Evolutionary conservation across 192 early-diverging fungal species (phyloP), one percentile per base, ranked within the genome.

Genomic region (Gonapodya sp.): DNA sequence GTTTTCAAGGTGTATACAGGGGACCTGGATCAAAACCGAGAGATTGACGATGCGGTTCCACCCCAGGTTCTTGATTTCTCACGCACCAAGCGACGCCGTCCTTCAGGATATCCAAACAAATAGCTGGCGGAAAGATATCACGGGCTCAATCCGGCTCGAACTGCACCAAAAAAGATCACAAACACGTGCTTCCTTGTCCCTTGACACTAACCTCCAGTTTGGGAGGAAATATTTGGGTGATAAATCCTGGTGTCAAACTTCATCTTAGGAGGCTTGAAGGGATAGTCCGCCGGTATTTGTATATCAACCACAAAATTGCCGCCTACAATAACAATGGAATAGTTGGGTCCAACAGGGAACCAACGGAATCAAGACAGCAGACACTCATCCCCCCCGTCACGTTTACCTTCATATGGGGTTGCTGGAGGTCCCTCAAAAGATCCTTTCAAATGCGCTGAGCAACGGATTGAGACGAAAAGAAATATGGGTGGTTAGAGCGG

Each of bases 1-100:
- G 89, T 88, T 75, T 90, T 90, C 36, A 90, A 77, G 0, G 89
- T 90, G 34, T 89, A 80, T 0, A 89, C 88, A 30, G 89, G 89
- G 46, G 85, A 87, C 46, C 46, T 64, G 8, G 8, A 64, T 16
- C 46, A 8, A 24, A 8, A 64, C 46, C 8, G 8, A 64, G 46
- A 16, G 24, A 64, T 64, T 64, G 8, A 64, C n/a, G n/a, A n/a
- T n/a, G n/a, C n/a, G n/a, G n/a, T n/a, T n/a, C n/a, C n/a, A n/a
- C n/a, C n/a, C n/a, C n/a, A n/a, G n/a, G n/a, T n/a, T n/a, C n/a
- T n/a, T n/a, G n/a, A n/a, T n/a, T n/a, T n/a, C n/a, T n/a, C n/a
- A n/a, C n/a, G 8, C 24, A 64, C 88, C 88, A 89, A 73, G 75
- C 18, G 75, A 18, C 75, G 75, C 82, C 83, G 74, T 89, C 87